These are phyloP conservation scores for Diaporthe sp. DNA, from an alignment of 2,329 filamentous ascomycete genomes.

Conservation along the genomic window DNA sequence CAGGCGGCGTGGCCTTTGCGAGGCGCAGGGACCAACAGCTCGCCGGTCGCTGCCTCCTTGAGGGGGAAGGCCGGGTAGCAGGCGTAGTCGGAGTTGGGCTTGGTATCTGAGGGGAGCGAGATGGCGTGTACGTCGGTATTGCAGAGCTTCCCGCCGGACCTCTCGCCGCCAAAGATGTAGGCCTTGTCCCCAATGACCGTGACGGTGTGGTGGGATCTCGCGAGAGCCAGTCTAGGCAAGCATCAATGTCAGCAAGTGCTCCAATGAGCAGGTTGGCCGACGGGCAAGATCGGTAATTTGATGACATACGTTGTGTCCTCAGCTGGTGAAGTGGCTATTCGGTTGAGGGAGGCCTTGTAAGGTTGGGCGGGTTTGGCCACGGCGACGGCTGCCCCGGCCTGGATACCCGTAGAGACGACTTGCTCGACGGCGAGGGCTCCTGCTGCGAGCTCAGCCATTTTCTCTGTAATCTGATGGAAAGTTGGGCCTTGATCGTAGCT, in stretches of 20 bases:
- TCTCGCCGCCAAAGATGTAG: constrained; percentile 65
- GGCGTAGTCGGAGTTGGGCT: constrained; percentile 48
- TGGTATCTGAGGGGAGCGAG: constrained; percentile 55
- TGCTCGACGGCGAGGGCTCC: constrained; percentile 53
- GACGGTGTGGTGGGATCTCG: constrained; percentile 61
- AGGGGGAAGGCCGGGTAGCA: constrained; percentile 46
- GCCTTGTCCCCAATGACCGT: constrained; percentile 63
- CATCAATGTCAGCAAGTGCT: neutral
- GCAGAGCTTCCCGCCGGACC: constrained; percentile 50
- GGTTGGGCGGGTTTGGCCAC: constrained; percentile 63
- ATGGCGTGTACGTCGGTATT: constrained; percentile 63
- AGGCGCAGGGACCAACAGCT: constrained; percentile 44
- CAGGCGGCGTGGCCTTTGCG: constrained; percentile 50
- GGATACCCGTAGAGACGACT: constrained; percentile 51
- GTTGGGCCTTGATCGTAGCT: neutral
- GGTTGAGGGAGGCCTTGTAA: constrained; percentile 60
- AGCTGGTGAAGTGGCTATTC: constrained; percentile 51
- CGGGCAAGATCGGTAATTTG: neutral
- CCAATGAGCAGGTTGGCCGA: neutral
- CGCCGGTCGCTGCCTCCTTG: constrained; percentile 41
- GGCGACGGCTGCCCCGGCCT: constrained; percentile 53
- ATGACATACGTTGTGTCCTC: constrained; percentile 43
- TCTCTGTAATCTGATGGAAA: neutral
- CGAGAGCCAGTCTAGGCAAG: constrained; percentile 48
- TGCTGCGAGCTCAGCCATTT: constrained; percentile 52